Percentiles rank a stretch among this genome's conserved stretches.
Evolutionary conservation across 352 stramenopile species (phyloP).

Genomic region (Pythium dissotocum): DNA sequence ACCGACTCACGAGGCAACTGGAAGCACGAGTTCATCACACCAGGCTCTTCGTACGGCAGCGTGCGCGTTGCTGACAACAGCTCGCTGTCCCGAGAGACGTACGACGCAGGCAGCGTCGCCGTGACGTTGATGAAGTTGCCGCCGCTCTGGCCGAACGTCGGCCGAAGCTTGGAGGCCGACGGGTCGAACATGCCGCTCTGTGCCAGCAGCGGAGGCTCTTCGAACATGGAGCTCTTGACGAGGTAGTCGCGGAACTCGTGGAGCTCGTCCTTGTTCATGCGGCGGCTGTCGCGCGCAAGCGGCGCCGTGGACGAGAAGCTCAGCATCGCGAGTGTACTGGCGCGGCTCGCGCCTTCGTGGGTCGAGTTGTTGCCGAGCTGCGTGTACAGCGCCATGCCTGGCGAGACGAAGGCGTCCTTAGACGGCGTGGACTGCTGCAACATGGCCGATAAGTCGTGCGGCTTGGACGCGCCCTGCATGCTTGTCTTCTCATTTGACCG

Average conservation of each 20-base stretch:
- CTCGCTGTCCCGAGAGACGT: not conserved
- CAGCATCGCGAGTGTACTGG: not conserved
- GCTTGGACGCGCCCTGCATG: not conserved
- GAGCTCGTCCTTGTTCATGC: conserved; percentile 16
- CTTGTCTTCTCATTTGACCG: not conserved
- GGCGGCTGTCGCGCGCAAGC: conserved; percentile 1
- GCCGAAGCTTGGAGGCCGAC: not conserved
- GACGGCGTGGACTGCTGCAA: not conserved
- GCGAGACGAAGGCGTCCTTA: not conserved
- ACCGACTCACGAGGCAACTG: conserved; percentile 53
- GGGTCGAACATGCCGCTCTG: not conserved
- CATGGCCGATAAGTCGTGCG: not conserved
- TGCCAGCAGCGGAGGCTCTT: not conserved
- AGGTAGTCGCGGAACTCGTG: conserved; percentile 18
- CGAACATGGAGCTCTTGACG: conserved; percentile 7
- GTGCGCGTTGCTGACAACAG: not conserved
- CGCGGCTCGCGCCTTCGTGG: not conserved
- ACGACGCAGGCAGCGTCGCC: not conserved
- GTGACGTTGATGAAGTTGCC: not conserved
- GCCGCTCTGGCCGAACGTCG: not conserved
- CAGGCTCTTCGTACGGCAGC: not conserved
- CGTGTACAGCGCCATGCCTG: conserved; percentile 3
- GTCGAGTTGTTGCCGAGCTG: conserved; percentile 5
- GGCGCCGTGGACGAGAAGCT: not conserved
- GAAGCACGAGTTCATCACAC: not conserved